Evolutionary conservation across 2,329 filamentous ascomycete species (phyloP).

Genomic region (Metarhizium brunneum): DNA sequence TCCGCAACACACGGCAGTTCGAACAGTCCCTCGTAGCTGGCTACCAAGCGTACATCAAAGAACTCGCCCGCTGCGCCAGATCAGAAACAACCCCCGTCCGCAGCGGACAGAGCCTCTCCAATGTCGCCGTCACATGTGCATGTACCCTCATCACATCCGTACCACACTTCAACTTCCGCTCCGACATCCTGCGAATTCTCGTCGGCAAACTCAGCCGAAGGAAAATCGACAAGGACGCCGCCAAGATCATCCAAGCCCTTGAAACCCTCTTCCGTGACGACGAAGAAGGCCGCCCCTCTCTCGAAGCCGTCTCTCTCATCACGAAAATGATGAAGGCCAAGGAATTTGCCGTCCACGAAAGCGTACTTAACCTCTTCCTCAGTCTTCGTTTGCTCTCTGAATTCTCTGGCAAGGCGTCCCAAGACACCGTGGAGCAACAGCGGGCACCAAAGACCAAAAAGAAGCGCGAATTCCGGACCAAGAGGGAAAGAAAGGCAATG

Average conservation of each 20-base stretch:
- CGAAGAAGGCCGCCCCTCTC: constrained; percentile 78
- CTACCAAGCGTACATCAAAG: constrained; percentile 77
- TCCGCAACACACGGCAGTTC: constrained; percentile 70
- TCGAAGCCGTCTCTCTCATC: constrained; percentile 77
- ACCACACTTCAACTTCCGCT: constrained; percentile 94
- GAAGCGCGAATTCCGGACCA: constrained; percentile 83
- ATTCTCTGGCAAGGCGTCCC: constrained; percentile 75
- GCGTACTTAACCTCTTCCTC: constrained; percentile 81
- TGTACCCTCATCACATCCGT: constrained; percentile 73
- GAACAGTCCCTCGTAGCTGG: constrained; percentile 80
- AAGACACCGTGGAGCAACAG: constrained; percentile 57
- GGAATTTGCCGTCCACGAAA: constrained; percentile 75
- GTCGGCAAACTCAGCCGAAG: constrained; percentile 72
- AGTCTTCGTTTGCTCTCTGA: constrained; percentile 82
- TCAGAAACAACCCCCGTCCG: constrained; percentile 30
- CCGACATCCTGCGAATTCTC: constrained; percentile 78
- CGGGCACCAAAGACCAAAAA: constrained; percentile 32
- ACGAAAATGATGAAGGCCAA: constrained; percentile 92
- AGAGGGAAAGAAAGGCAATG: constrained; percentile 71
- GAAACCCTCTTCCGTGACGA: constrained; percentile 78
- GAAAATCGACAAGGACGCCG: constrained; percentile 63
- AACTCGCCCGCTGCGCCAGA: constrained; percentile 60
- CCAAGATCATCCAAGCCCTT: constrained; percentile 68
- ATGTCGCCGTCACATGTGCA: constrained; percentile 74
- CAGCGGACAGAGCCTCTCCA: constrained; percentile 47